Percentiles rank a stretch among this genome's conserved stretches.
These are phyloP conservation scores for Panicum hallii DNA, from an alignment of 202 grass and related monocot genomes.

Conservation along the genomic window DNA sequence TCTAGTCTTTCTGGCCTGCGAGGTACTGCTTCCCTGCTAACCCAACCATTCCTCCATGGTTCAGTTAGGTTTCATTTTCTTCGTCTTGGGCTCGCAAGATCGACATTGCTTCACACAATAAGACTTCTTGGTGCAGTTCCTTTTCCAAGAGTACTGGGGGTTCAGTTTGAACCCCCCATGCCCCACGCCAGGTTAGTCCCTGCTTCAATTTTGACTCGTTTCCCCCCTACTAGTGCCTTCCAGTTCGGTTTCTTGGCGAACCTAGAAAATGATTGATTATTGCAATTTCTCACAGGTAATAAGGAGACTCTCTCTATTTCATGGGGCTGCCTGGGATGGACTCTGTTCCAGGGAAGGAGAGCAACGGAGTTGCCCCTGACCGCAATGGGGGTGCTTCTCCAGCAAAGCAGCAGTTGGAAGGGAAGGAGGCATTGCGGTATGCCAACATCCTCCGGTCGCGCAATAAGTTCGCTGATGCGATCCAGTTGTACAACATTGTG, in stretches of 20 bases:
- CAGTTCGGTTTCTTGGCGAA: constrained; percentile 14
- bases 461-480: constrained; percentile 85
- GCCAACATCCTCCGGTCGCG: constrained; percentile 85
- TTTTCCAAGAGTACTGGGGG: neutral
- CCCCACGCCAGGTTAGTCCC: neutral
- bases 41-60: neutral
- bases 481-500: constrained; percentile 74
- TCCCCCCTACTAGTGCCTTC: neutral
- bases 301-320: constrained; percentile 17
- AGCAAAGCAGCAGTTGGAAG: constrained; percentile 55
- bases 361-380: constrained; percentile 38
- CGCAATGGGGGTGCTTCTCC: constrained; percentile 30
- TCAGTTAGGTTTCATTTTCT: neutral
- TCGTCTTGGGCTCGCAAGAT: neutral
- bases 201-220: constrained; percentile 22
- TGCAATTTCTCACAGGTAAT: constrained; percentile 35
- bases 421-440: constrained; percentile 64
- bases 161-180: neutral
- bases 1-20: neutral
- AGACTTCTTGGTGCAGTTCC: neutral
- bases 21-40: neutral
- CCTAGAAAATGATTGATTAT: neutral
- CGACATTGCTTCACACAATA: neutral
- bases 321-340: constrained; percentile 56
- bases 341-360: constrained; percentile 41